phyloP scores from a whole-genome alignment of 1,284 basidiomycete genomes.

The Austroboletus niveus region DNA sequence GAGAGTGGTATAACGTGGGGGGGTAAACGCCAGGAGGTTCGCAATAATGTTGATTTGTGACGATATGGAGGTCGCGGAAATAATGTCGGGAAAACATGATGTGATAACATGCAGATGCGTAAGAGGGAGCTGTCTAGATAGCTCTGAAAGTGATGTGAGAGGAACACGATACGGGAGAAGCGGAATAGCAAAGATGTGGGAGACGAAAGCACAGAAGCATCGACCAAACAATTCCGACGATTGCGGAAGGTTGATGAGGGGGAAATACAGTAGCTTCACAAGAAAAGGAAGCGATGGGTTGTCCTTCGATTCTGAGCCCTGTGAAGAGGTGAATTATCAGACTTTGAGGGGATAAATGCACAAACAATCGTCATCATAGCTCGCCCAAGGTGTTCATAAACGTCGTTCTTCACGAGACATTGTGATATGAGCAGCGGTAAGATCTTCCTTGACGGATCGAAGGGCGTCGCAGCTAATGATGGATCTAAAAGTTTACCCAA shows the following conservation, averaged over 20 bases:
- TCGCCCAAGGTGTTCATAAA: slow-evolving; percentile 18
- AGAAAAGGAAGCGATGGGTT: slow-evolving; percentile 30
- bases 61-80: slow-evolving; percentile 23
- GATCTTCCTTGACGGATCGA: slow-evolving; percentile 13
- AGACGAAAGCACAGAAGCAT: slow-evolving; percentile 40
- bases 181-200: slow-evolving; percentile 58
- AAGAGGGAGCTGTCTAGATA: slow-evolving; percentile 49
- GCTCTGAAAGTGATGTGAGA: slow-evolving; percentile 44
- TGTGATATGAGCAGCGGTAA: slow-evolving; percentile 16
- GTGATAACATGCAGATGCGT: slow-evolving; percentile 34
- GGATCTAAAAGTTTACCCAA: slow-evolving; percentile 28
- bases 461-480: neutral
- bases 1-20: slow-evolving; percentile 52
- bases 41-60: slow-evolving; percentile 58
- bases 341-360: slow-evolving; percentile 1
- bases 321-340: slow-evolving; percentile 2
- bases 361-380: slow-evolving; percentile 27
- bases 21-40: slow-evolving; percentile 60
- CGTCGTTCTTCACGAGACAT: slow-evolving; percentile 13
- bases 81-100: slow-evolving; percentile 22
- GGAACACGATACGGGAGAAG: slow-evolving; percentile 69
- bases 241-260: slow-evolving; percentile 27
- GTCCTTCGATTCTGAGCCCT: slow-evolving; percentile 29
- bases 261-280: slow-evolving; percentile 29
- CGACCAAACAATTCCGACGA: slow-evolving; percentile 32